Evolutionary conservation across 805 yeast species (phyloP).

Genomic region (Cephaloascus fragrans): DNA sequence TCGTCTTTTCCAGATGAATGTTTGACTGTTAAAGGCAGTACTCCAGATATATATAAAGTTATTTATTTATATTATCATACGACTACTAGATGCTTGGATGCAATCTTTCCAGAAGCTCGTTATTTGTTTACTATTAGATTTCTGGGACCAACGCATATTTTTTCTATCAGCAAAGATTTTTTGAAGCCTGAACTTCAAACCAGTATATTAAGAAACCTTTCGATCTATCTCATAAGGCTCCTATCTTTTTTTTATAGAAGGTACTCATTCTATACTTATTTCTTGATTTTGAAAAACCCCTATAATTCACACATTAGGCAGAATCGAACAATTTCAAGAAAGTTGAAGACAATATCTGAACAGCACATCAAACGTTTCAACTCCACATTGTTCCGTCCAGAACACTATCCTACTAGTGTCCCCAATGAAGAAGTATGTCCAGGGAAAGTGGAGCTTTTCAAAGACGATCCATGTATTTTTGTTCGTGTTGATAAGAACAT

Average conservation of each 20-base stretch:
- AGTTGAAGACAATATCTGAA: slow-evolving; percentile 6
- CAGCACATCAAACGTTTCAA: slow-evolving; percentile 6
- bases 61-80: neutral
- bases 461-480: neutral
- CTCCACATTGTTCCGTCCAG: slow-evolving; percentile 4
- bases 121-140: neutral
- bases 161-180: neutral
- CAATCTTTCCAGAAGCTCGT: neutral
- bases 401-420: slow-evolving; percentile 9
- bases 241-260: neutral
- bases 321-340: slow-evolving; percentile 10
- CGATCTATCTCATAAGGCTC: neutral
- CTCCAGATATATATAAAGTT: neutral
- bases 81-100: neutral
- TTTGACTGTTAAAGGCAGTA: neutral
- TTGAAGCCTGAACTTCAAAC: too few relatives aligned
- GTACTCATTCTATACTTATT: neutral
- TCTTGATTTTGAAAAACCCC: neutral
- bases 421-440: neutral
- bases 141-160: neutral
- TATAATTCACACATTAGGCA: neutral
- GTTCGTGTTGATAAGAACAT: neutral
- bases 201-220: neutral
- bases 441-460: neutral
- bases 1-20: neutral